Base-by-base conservation (phyloP, 2,329 filamentous ascomycete species). In the Fusarium sp. region DNA sequence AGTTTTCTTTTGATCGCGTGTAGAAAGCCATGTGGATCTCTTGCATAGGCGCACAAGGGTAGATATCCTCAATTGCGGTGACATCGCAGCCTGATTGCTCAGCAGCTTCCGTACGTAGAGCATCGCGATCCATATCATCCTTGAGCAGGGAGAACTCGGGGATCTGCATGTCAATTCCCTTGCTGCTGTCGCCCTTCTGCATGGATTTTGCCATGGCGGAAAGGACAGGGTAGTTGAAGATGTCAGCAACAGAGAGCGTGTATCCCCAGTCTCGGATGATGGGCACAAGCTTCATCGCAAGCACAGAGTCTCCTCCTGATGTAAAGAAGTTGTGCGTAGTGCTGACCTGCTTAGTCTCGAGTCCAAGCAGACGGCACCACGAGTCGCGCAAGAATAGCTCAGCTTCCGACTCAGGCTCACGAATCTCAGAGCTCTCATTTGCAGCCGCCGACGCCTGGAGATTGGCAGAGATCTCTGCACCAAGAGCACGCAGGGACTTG, bases 11-110 rank as follows among this genome's bases (percentile, higher is more conserved):
- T 8, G 82, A 78, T 67, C 83, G 82, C 40, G 79, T 79, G 13
- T 85, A 83, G 17, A 87, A 74, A 1, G 83, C 82, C 75, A 87
- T 81, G 5, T 87, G 79, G 6, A 82, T 83, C 70, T 86, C 84
- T 58, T 87, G 85, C 17, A 86, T 76, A 0, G 84, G 80, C 0
- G 84, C 83, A 70, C 84, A 86, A 3, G 85, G 84, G 49, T 85
- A 87, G 1, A 85, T 76, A 49, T 87, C 84, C 57, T 85, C 81
- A 7, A 86, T 75, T 8, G 70, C 56, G 0, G 67, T 49, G 6
- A 71, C 50, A 59, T 75, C 78, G 1, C 66, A 62, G 5, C 65
- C 56, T 4, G 71, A 71, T 6, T 82, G 80, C 4, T 62, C 49
- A 13, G 76, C 75, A 3, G 81, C 80, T 17, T 76, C 72, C 2